Conservation (phyloP, 306 rosid genomes). For the Fragaria iinumae region DNA sequence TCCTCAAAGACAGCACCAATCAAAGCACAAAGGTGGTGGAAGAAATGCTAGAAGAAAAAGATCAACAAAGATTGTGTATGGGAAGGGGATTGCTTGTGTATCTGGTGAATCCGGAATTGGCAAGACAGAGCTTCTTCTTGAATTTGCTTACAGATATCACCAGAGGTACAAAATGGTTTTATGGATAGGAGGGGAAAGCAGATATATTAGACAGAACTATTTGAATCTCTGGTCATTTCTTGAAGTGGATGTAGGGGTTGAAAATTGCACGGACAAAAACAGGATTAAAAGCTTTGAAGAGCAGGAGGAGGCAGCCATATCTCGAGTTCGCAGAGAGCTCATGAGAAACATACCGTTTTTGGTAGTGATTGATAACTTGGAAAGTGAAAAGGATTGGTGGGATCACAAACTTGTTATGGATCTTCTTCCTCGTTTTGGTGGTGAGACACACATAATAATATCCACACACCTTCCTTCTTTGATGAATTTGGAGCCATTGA, state of each 20-base stretch:
- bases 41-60: slow-evolving; percentile 53
- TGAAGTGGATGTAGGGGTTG: slow-evolving; percentile 85
- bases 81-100: slow-evolving; percentile 82
- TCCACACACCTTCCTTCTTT: slow-evolving; percentile 68
- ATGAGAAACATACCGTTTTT: slow-evolving; percentile 85
- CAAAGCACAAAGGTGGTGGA: slow-evolving; percentile 52
- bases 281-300: slow-evolving; percentile 67
- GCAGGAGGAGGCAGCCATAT: slow-evolving; percentile 74
- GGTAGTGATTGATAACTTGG: slow-evolving; percentile 80
- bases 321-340: slow-evolving; percentile 74
- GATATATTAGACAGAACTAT: slow-evolving; percentile 79
- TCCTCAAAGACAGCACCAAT: slow-evolving; percentile 45
- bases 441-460: slow-evolving; percentile 79
- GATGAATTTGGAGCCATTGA: slow-evolving; percentile 83
- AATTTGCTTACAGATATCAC: slow-evolving; percentile 83
- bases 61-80: slow-evolving; percentile 59
- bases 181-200: slow-evolving; percentile 86
- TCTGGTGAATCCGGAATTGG: slow-evolving; percentile 89
- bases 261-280: slow-evolving; percentile 53
- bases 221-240: slow-evolving; percentile 67
- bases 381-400: slow-evolving; percentile 96
- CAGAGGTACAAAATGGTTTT: slow-evolving; percentile 85
- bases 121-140: slow-evolving; percentile 84
- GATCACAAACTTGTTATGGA: slow-evolving; percentile 85
- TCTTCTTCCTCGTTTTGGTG: slow-evolving; percentile 89